phyloP scores from a whole-genome alignment of 2,329 filamentous ascomycete species.

The Penicillium janthinellum region DNA sequence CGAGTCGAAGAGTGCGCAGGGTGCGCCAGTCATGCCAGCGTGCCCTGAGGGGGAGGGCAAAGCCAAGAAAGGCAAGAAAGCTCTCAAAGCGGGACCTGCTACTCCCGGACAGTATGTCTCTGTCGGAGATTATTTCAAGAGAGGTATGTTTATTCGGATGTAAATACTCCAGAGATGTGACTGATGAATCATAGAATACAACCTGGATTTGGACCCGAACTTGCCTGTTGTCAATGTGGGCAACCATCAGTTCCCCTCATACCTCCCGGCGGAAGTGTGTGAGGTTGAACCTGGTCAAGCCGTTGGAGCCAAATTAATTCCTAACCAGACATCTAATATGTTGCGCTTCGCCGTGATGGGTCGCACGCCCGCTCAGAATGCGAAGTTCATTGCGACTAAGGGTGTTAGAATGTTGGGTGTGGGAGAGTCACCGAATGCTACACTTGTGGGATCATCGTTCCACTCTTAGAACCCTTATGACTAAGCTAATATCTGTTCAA shows the following conservation, averaged over 20 bases:
- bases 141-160: too few species aligned
- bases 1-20: conserved; percentile 26
- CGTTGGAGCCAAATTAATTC: conserved; percentile 60
- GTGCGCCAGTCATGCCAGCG: conserved; percentile 4
- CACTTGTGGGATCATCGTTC: conserved; percentile 42
- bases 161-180: too few species aligned
- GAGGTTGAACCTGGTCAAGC: conserved; percentile 66
- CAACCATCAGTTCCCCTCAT: conserved; percentile 57
- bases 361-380: conserved; percentile 66
- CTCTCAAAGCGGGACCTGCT: conserved; percentile 32
- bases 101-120: too few species aligned
- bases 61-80: conserved; percentile 33
- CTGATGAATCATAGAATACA: too few species aligned
- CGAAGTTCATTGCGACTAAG: conserved; percentile 61
- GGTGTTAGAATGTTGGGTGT: conserved; percentile 61
- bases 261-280: conserved; percentile 69
- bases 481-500: background rate
- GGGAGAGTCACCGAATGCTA: conserved; percentile 45
- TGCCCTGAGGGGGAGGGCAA: conserved; percentile 16
- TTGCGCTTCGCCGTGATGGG: conserved; percentile 65
- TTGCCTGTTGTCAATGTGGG: conserved; percentile 70
- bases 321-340: conserved; percentile 67
- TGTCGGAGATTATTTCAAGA: too few species aligned
- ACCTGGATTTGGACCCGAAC: conserved; percentile 39
- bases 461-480: background rate